These are phyloP conservation scores for Starmera stellimalicola DNA, from an alignment of 1,139 yeast species.

Conservation along the genomic window DNA sequence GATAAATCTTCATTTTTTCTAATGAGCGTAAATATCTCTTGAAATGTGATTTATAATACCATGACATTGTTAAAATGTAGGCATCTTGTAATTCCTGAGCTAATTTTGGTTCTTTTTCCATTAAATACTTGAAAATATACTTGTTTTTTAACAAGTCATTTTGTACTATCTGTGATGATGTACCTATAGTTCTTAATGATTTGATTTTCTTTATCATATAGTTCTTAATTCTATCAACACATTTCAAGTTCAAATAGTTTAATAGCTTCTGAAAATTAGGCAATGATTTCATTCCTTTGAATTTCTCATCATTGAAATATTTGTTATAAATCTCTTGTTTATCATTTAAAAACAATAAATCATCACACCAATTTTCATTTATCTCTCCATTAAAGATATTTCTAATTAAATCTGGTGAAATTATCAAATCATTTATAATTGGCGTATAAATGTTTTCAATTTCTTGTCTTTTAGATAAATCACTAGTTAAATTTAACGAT, in stretches of 20 bases:
- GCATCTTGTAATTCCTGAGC: conserved; percentile 75
- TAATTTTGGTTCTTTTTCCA: conserved; percentile 45
- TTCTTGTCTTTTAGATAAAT: conserved; percentile 45
- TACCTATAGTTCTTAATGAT: conserved; percentile 35
- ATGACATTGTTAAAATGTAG: conserved; percentile 77
- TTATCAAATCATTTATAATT: conserved; percentile 57
- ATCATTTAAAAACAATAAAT: conserved; percentile 46
- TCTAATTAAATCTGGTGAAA: conserved; percentile 59
- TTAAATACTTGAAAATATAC: conserved; percentile 52
- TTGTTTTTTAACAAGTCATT: conserved; percentile 48
- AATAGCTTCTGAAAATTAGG: conserved; percentile 6
- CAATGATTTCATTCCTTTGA: conserved; percentile 9
- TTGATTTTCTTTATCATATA: conserved; percentile 58
- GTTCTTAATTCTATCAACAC: conserved; percentile 66
- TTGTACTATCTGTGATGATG: conserved; percentile 71
- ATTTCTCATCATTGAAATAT: conserved; percentile 18
- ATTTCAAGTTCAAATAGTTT: conserved; percentile 9
- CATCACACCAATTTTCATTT: conserved; percentile 47
- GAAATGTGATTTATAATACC: conserved; percentile 83
- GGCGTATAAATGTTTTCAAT: conserved; percentile 59
- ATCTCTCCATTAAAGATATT: conserved; percentile 41
- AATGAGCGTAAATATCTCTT: conserved; percentile 71
- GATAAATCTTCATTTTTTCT: conserved; percentile 47
- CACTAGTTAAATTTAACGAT: conserved; percentile 47
- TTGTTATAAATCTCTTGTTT: conserved; percentile 40